Base-by-base conservation (phyloP, 345 rosid species). In the Gossypium herbaceum region DNA sequence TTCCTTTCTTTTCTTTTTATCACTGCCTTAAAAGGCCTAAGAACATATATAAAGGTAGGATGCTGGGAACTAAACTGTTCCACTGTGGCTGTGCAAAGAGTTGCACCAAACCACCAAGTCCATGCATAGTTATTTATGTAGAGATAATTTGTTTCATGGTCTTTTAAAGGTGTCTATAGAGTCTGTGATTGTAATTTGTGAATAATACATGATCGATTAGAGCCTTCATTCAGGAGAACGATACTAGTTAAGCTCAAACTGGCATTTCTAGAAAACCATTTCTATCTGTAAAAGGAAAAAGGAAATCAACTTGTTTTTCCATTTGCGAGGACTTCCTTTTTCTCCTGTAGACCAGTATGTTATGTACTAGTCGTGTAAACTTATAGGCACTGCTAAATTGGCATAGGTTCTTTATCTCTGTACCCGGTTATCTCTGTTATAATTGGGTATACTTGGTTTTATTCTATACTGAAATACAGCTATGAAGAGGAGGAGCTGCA, bases 401-500 rank as follows among this genome's bases (percentile, higher is more conserved):
- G 22, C 58, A n/a, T 54, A 54, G 4, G 7, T 24, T 43, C 56
- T 45, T 7, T 58, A 8, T 41, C 19, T 34, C 7, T 25, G 29
- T 7, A 2, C 41, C 7, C 0, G 7, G 52, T 48, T 62, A 29
- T 62, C 29, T 25, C 22, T n/a, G 27, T 19, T 65, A 43, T 65
- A 56, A 48, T 62, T 61, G 17, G 24, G 15, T 55, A 34, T 7
- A 61, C 66, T 16, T 39, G 2, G 64, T 19, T 2, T 60, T n/a
- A 43, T 51, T 76, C 62, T 9, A 68, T 72, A 43, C 72, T 16
- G 64, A 47, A 60, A 57, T 85, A 84, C 94, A 94, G 98, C 85
- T 91, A 85, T 68, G 92, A 87, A 65, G 90, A 86, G 82, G 92
- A 90, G 71, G 89, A 82, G 7, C 82, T 92, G 91, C 79, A 84